A percentile compares a stretch with the other conserved stretches of the same genome.
Evolutionary conservation across 163 green algal species (phyloP).

Genomic region (Chloromonas sp.): DNA sequence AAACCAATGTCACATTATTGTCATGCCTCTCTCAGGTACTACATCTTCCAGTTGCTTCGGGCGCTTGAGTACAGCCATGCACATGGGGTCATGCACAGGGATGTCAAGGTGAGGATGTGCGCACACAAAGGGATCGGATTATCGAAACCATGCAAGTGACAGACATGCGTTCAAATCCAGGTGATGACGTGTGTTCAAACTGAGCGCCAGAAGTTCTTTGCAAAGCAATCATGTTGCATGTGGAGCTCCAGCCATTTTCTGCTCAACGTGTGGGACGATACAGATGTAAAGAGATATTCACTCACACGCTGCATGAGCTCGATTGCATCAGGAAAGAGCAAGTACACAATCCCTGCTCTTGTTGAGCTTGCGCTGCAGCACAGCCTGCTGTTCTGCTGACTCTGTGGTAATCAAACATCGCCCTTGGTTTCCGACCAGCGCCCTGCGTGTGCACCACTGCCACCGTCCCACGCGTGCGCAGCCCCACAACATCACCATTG

Average conservation of each 20-base stretch:
- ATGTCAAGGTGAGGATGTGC: constrained; percentile 51
- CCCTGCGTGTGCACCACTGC: neutral
- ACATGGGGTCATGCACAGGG: constrained; percentile 91
- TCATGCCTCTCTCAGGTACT: constrained; percentile 63
- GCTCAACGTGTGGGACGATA: no score
- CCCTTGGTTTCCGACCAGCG: no score
- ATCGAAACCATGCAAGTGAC: no score
- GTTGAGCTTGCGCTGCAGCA: neutral
- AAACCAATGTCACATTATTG: no score
- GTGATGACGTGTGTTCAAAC: no score
- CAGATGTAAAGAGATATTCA: no score
- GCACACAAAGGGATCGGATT: no score
- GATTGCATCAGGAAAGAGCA: neutral
- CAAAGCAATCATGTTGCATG: no score
- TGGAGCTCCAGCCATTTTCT: no score
- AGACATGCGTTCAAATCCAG: no score
- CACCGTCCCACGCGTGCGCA: neutral
- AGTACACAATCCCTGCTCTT: neutral
- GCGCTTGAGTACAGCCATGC: constrained; percentile 49
- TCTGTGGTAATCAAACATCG: no score
- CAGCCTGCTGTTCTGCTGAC: neutral
- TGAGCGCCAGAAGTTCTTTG: no score
- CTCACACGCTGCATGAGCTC: neutral
- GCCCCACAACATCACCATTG: constrained; percentile 87
- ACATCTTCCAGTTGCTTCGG: constrained; percentile 96